Conservation (phyloP, 768 basidiomycete species). For the Phylloporus sp. region DNA sequence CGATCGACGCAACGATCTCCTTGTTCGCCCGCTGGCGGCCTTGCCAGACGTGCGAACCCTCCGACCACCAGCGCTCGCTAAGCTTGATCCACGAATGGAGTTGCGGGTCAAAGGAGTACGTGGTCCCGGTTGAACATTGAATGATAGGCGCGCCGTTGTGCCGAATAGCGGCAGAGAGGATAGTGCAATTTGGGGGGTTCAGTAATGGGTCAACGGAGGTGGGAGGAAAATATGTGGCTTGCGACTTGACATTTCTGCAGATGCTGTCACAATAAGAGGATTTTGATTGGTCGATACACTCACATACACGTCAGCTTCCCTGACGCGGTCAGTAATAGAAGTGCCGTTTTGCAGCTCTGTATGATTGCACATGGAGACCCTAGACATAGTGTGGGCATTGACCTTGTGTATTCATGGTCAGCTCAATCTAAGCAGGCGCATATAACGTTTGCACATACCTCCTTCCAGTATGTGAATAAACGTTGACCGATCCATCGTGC, state of each 20-base stretch:
- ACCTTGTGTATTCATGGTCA: slow-evolving; percentile 39
- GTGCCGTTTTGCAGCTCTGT: slow-evolving; percentile 56
- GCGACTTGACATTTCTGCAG: slow-evolving; percentile 73
- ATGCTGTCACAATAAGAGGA: slow-evolving; percentile 5
- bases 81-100: slow-evolving; percentile 72
- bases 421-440: not conserved
- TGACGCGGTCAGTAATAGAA: slow-evolving; percentile 69
- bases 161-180: slow-evolving; percentile 64
- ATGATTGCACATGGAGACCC: slow-evolving; percentile 69
- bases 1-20: slow-evolving; percentile 51
- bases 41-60: slow-evolving; percentile 82
- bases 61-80: slow-evolving; percentile 79
- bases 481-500: slow-evolving; percentile 74
- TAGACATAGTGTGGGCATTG: slow-evolving; percentile 73
- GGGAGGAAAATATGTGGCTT: slow-evolving; percentile 61
- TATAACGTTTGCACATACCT: slow-evolving; percentile 45
- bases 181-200: slow-evolving; percentile 49
- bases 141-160: slow-evolving; percentile 80
- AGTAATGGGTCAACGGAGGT: slow-evolving; percentile 60
- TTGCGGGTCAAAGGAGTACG: slow-evolving; percentile 72
- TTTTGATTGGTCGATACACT: slow-evolving; percentile 13
- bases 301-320: slow-evolving; percentile 80
- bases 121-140: slow-evolving; percentile 69
- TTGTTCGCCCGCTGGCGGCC: slow-evolving; percentile 55
- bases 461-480: slow-evolving; percentile 83